A percentile compares a stretch with the other conserved stretches of the same genome.
Evolutionary conservation across 306 rosid genomes (phyloP).

Genomic region (Oemleria cerasiformis): DNA sequence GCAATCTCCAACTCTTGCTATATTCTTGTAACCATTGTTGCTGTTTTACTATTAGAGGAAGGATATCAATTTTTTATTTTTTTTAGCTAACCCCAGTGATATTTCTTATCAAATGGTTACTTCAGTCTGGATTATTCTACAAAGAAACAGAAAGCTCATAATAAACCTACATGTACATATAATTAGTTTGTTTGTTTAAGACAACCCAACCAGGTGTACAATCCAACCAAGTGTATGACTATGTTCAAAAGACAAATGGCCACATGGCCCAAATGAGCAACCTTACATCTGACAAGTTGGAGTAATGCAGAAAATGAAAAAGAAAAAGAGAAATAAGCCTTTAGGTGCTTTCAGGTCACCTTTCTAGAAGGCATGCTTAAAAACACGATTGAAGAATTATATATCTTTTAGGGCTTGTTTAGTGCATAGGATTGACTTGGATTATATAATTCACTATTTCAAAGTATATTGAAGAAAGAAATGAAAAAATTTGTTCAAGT

Average conservation of each 20-base stretch:
- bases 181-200: neutral
- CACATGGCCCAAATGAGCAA: neutral
- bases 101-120: neutral
- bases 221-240: neutral
- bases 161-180: neutral
- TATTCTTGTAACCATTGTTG: neutral
- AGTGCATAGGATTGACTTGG: too few species aligned
- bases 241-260: neutral
- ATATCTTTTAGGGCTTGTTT: neutral
- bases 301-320: neutral
- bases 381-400: neutral
- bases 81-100: neutral
- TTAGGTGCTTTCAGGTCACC: neutral
- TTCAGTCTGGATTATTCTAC: neutral
- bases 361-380: neutral
- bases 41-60: neutral
- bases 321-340: neutral
- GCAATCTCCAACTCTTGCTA: neutral
- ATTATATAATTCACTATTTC: too few species aligned
- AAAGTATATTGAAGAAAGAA: too few species aligned
- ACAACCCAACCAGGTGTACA: neutral
- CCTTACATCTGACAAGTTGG: neutral
- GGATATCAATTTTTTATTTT: neutral
- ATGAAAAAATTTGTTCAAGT: too few species aligned
- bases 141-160: neutral